Percentiles rank a stretch among this genome's conserved stretches.
These are phyloP conservation scores for Eutrema heterophyllum DNA, from an alignment of 345 rosid species.

Conservation along the genomic window DNA sequence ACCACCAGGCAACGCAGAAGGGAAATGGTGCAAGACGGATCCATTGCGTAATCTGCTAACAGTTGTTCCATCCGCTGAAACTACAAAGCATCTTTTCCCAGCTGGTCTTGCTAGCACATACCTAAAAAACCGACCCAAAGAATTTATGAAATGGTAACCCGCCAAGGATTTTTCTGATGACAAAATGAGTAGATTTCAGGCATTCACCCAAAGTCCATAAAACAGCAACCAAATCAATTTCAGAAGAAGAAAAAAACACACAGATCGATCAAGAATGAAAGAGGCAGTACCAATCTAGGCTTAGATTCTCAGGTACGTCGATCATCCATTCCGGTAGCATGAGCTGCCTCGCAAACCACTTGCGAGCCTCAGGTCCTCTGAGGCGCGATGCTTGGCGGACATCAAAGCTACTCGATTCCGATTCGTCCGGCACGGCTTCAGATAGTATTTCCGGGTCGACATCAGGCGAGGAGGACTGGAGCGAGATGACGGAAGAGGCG, in stretches of 20 bases:
- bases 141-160: not conserved
- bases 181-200: not conserved
- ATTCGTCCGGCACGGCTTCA: slow-evolving; percentile 35
- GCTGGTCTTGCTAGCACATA: slow-evolving; percentile 80
- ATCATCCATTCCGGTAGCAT: slow-evolving; percentile 99
- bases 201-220: not conserved
- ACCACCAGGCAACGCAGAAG: slow-evolving; percentile 84
- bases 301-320: slow-evolving; percentile 72
- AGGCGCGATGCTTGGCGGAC: slow-evolving; percentile 65
- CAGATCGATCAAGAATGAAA: not conserved
- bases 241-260: not conserved
- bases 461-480: slow-evolving; percentile 39
- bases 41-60: slow-evolving; percentile 79
- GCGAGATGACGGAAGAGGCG: slow-evolving; percentile 67
- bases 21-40: slow-evolving; percentile 69
- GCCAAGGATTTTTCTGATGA: not conserved
- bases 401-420: slow-evolving; percentile 47
- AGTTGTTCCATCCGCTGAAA: slow-evolving; percentile 70
- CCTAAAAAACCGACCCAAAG: slow-evolving; percentile 30
- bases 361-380: slow-evolving; percentile 70
- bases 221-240: not conserved
- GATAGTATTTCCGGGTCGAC: slow-evolving; percentile 35
- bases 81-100: slow-evolving; percentile 87
- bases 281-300: slow-evolving; percentile 57
- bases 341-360: slow-evolving; percentile 83